Conservation (phyloP, 75 land plant genomes). For the Adiantum capillusveneris region DNA sequence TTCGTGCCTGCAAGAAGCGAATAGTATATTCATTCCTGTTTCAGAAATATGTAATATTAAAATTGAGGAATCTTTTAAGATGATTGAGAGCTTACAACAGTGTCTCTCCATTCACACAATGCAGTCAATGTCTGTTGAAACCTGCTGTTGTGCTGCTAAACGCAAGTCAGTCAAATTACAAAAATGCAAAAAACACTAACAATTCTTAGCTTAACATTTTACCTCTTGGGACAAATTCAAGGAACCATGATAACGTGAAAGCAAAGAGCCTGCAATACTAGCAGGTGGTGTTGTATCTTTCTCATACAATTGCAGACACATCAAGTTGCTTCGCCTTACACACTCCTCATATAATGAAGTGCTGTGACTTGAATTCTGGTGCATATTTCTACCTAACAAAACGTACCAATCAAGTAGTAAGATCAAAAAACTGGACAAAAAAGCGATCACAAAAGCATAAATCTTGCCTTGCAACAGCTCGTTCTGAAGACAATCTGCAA, state of each 20-base stretch:
- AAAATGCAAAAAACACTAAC: background rate
- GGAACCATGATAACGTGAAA: slow-evolving; percentile 30
- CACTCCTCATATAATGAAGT: slow-evolving; percentile 42
- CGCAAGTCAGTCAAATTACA: no score
- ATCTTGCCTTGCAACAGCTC: slow-evolving; percentile 39
- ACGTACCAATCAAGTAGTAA: no score
- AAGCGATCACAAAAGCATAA: background rate
- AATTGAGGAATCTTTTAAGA: background rate
- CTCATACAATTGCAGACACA: slow-evolving; percentile 80
- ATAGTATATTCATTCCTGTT: background rate
- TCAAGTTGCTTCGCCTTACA: slow-evolving; percentile 65
- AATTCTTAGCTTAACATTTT: background rate
- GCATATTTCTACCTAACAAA: background rate
- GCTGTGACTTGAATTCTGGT: background rate
- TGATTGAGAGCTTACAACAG: slow-evolving; percentile 64
- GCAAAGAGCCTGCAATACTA: slow-evolving; percentile 50
- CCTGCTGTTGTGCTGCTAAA: background rate
- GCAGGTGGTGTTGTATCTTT: slow-evolving; percentile 63
- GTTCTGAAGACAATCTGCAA: slow-evolving; percentile 56
- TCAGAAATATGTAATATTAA: background rate
- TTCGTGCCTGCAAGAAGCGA: slow-evolving; percentile 57
- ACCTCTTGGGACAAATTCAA: background rate
- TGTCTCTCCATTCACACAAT: slow-evolving; percentile 83
- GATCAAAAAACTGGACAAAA: no score
- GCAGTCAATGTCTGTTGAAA: slow-evolving; percentile 48